Base-by-base conservation (phyloP, 2,329 filamentous ascomycete species). In the Cordyceps cicadae region DNA sequence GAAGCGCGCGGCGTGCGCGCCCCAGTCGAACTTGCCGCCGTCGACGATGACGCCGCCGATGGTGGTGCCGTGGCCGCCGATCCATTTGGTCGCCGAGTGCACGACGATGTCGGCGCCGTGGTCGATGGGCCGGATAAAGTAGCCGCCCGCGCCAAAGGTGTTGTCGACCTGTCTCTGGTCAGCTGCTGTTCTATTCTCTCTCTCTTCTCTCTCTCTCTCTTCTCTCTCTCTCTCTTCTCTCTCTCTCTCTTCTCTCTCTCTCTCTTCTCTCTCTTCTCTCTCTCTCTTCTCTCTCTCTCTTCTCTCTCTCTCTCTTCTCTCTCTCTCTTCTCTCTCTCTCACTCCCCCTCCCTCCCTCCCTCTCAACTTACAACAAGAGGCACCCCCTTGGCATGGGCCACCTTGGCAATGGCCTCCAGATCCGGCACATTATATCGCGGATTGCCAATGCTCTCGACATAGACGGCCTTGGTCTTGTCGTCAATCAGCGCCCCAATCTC, bases 81-180 rank as follows among this genome's bases (percentile, higher is more conserved):
- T 97, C 92, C 92, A 97, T 76, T 97, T 97, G 62, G 92, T 96
- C 12, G 92, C 92, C 45, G 89, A 94, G 81, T 97, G 92, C 26
- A 96, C 90, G 57, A 97, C 88, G 63, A 97, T 96, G 71, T 97
- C 92, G 64, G 90, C 92, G 60, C 92, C 92, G 74, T 96, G 89
- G 26, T 92, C 87, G 68, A 97, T 93, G 46, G 92, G 92, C 7
- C 88, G 86, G 66, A 87, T 79, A 73, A 90, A 95, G 81, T 90
- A 97, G 55, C 93, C 92, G 62, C 92, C 92, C 14, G 92, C 92
- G 52, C 92, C 93, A 68, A 97, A 97, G 9, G 92, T 97, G 80
- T 97, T 97, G 77, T 97, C 92, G 54, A 93, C 88, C 82, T 89
- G 52, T 6, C 43, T 15, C 14, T 34, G 39, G 50, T 19, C 51